Evolutionary conservation across 805 yeast species (phyloP), one percentile per base, ranked within the genome.

Genomic region (Teunomyces kruisii): DNA sequence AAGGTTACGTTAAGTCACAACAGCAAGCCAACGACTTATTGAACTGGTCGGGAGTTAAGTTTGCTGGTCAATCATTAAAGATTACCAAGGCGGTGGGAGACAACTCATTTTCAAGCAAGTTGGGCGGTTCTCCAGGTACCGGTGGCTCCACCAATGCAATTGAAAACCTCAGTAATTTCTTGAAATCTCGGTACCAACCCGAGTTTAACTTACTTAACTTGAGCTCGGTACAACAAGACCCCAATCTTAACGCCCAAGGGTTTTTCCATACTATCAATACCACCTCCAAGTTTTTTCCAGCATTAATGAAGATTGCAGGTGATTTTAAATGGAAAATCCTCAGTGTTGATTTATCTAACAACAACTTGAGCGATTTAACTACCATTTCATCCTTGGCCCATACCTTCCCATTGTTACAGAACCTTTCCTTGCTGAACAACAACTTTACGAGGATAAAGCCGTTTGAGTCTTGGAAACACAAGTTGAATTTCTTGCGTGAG

Each of bases 281-380:
- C 1, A 76, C 84, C 28, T 76, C 91, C 10, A 94, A 92, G 64
- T 84, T 90, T 77, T 89, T 92, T 62, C 86, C 89, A 9, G 98
- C 98, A 0, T 67, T 94, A 52, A 80, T 92, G 86, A 87, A 85
- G 59, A 65, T 92, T 7, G 96, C 96, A 1, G 66, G 71, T 3
- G 79, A 79, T 43, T 50, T 66, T 42, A 70, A 71, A 45, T 49
- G 72, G n/a, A 81, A 79, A 22, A 84, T 90, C 3, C 84, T 83
- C 26, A 83, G 89, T 46, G 79, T 91, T 6, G 86, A 84, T 61
- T 63, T 89, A 29, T 79, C 91, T 4, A 52, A 54, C 39, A 94
- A 70, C 61, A 74, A 75, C 44, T 64, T 94, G 32, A 65, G 67
- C 19, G 96, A 88, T 56, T 74, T 88, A 31, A 58, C 65, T 26